These are phyloP conservation scores for Neurospora terricola DNA, from an alignment of 495 filamentous ascomycete species.

Conservation along the genomic window DNA sequence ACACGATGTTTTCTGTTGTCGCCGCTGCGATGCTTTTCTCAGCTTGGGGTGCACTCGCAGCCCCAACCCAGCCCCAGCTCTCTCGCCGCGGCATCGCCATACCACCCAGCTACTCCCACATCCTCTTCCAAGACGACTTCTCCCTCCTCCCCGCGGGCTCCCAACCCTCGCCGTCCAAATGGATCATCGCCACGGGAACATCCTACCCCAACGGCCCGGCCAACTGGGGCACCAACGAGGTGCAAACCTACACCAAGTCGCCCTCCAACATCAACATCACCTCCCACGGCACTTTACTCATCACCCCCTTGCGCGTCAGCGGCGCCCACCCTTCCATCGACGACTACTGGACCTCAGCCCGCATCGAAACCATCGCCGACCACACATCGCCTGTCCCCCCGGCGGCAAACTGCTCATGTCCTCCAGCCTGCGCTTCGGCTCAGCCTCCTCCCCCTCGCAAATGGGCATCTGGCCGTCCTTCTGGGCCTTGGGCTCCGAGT, in stretches of 20 bases:
- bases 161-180: conserved; percentile 8
- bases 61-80: background rate
- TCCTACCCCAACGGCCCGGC: conserved; percentile 21
- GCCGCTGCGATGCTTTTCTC: background rate
- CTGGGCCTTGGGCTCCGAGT: background rate
- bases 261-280: conserved; percentile 18
- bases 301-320: background rate
- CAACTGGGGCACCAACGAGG: conserved; percentile 24
- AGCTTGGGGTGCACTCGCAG: background rate
- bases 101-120: conserved; percentile 5
- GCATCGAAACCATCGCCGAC: background rate
- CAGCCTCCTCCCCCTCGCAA: background rate
- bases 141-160: background rate
- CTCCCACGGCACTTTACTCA: background rate
- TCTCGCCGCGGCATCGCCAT: background rate
- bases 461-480: background rate
- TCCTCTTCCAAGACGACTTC: conserved; percentile 12
- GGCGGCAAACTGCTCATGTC: background rate
- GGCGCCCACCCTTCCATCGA: background rate
- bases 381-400: background rate
- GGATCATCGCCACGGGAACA: conserved; percentile 17
- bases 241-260: conserved; percentile 18
- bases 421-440: background rate
- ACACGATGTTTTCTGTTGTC: background rate
- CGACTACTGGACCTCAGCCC: background rate